phyloP scores from a whole-genome alignment of 2,329 filamentous ascomycete species.

The Trichophyton equinum region DNA sequence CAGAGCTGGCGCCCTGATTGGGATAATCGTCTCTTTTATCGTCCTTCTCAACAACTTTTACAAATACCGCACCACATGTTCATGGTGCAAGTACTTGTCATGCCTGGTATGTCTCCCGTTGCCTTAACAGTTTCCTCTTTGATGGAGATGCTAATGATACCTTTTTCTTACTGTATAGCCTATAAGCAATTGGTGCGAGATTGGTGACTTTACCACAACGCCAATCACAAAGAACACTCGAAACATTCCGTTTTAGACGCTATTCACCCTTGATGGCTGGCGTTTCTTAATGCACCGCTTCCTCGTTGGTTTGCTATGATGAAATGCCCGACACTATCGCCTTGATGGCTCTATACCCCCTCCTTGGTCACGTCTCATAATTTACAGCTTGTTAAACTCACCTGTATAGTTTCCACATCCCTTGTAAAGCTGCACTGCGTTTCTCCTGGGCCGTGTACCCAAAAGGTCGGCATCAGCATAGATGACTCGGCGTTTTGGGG shows the following conservation, averaged over 20 bases:
- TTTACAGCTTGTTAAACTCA: neutral
- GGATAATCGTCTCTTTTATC: slow-evolving; percentile 75
- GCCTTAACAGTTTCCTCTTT: neutral
- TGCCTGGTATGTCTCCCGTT: slow-evolving; percentile 59
- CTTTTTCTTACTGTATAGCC: slow-evolving; percentile 31
- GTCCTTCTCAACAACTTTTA: slow-evolving; percentile 88
- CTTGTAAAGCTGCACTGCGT: neutral
- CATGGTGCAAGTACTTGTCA: slow-evolving; percentile 90
- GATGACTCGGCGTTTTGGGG: neutral
- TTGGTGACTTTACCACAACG: slow-evolving; percentile 7
- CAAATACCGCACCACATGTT: slow-evolving; percentile 57
- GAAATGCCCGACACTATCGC: neutral
- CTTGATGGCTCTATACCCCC: neutral
- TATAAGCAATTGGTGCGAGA: slow-evolving; percentile 57
- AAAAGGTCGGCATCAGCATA: neutral
- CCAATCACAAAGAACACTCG: neutral
- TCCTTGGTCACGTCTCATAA: neutral
- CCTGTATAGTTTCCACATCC: neutral
- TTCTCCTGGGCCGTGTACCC: neutral
- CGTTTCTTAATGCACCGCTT: neutral
- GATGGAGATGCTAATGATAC: slow-evolving; percentile 2
- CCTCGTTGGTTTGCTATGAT: slow-evolving; percentile 1
- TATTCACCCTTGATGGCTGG: neutral
- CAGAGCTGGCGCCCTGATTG: slow-evolving; percentile 61
- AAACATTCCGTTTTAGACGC: neutral